These are phyloP conservation scores for Colletotrichum sp. DNA, from an alignment of 2,329 filamentous ascomycete genomes.

Conservation along the genomic window DNA sequence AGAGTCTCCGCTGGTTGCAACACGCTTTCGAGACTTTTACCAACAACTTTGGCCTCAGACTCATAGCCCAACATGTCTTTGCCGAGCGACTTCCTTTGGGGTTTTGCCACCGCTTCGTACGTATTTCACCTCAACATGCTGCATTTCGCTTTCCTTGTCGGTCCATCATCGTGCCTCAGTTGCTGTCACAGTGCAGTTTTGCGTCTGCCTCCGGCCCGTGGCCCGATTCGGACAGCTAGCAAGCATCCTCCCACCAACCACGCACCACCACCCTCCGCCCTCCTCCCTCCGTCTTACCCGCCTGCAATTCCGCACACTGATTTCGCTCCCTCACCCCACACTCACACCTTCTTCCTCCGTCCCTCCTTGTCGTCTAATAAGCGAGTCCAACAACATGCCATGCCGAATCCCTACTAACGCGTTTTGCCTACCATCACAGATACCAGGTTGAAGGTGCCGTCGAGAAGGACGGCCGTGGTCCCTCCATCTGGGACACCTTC, in stretches of 20 bases:
- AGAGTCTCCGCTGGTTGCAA: not conserved
- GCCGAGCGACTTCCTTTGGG: slow-evolving; percentile 76
- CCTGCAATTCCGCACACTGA: not conserved
- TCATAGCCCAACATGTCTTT: slow-evolving; percentile 53
- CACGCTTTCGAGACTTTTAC: not conserved
- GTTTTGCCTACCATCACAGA: slow-evolving; percentile 46
- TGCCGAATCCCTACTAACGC: slow-evolving; percentile 12
- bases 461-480: slow-evolving; percentile 77
- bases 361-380: not conserved
- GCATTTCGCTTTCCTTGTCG: not conserved
- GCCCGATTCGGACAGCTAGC: slow-evolving; percentile 14
- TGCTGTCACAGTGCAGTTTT: slow-evolving; percentile 3
- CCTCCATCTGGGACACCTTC: slow-evolving; percentile 92
- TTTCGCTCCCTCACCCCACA: not conserved
- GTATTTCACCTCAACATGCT: slow-evolving; percentile 29
- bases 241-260: slow-evolving; percentile 1
- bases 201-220: not conserved
- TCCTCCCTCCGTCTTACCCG: slow-evolving; percentile 12
- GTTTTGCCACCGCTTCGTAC: slow-evolving; percentile 79
- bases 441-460: slow-evolving; percentile 87
- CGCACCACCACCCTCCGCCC: not conserved
- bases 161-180: not conserved
- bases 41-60: slow-evolving; percentile 4
- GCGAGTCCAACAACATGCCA: not conserved
- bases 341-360: not conserved